phyloP scores from a whole-genome alignment of 75 land plant genomes.

The Selaginella tamariscina region DNA sequence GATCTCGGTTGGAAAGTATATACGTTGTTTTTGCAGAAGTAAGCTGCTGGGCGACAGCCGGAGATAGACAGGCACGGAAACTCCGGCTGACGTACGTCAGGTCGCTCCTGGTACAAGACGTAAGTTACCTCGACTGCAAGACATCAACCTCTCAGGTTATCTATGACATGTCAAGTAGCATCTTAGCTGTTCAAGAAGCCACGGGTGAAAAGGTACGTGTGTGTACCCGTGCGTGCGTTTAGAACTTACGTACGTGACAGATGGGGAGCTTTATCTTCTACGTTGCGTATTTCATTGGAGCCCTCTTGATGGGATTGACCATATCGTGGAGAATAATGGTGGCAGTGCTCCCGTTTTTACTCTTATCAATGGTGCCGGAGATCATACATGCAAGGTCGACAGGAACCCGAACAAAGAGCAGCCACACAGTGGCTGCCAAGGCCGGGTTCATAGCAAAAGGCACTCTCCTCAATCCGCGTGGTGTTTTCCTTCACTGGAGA shows the following conservation, averaged over 20 bases:
- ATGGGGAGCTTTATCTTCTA: background rate
- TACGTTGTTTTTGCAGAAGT: background rate
- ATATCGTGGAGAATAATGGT: background rate
- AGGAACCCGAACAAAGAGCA: too few species aligned
- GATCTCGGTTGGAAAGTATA: background rate
- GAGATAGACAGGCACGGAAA: background rate
- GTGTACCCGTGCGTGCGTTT: background rate
- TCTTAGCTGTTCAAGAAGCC: background rate
- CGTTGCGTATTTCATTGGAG: background rate
- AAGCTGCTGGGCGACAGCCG: background rate
- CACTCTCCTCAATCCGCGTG: background rate
- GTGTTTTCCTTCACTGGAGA: background rate
- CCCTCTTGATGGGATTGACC: background rate
- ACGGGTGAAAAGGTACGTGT: background rate
- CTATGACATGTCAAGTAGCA: background rate
- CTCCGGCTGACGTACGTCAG: background rate
- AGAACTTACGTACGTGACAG: background rate
- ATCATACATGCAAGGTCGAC: too few species aligned
- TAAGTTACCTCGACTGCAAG: background rate
- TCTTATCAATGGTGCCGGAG: background rate
- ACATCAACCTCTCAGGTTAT: background rate
- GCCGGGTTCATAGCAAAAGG: background rate
- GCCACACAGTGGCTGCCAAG: too few species aligned
- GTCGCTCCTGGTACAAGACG: background rate
- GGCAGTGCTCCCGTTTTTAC: background rate